phyloP scores from a whole-genome alignment of 768 basidiomycete species.

The Tulasnella sp. region DNA sequence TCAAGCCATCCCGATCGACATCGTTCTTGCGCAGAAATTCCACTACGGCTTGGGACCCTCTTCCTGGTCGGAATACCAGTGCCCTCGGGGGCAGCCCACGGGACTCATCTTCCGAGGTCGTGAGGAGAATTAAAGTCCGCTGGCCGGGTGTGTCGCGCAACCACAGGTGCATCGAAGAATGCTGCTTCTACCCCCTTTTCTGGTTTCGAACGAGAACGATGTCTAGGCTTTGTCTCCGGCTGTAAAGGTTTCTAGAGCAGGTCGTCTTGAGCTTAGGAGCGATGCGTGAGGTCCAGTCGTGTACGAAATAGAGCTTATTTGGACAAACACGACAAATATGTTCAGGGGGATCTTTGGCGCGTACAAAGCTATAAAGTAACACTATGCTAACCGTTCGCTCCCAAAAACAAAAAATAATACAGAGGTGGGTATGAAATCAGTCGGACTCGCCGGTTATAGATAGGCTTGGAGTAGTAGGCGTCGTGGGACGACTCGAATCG shows the following conservation, averaged over 20 bases:
- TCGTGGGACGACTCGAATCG: background rate
- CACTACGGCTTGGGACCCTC: slow-evolving; percentile 65
- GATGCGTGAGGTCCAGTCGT: too few species aligned
- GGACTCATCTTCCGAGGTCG: slow-evolving; percentile 62
- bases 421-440: background rate
- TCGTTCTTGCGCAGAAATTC: slow-evolving; percentile 76
- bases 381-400: background rate
- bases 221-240: too few species aligned
- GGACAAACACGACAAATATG: too few species aligned
- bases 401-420: background rate
- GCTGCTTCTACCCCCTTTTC: too few species aligned
- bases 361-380: background rate
- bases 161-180: slow-evolving; percentile 63
- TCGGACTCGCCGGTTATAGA: background rate
- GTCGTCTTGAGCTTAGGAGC: too few species aligned
- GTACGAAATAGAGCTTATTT: too few species aligned
- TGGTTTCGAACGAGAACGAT: too few species aligned
- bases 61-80: slow-evolving; percentile 68
- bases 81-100: slow-evolving; percentile 58
- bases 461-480: background rate
- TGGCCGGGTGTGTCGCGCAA: slow-evolving; percentile 54
- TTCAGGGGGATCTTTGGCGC: too few species aligned
- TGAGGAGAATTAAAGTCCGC: slow-evolving; percentile 68
- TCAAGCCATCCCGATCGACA: slow-evolving; percentile 60
- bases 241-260: too few species aligned